phyloP scores from a whole-genome alignment of 2,329 filamentous ascomycete genomes.

The Claviceps africana region DNA sequence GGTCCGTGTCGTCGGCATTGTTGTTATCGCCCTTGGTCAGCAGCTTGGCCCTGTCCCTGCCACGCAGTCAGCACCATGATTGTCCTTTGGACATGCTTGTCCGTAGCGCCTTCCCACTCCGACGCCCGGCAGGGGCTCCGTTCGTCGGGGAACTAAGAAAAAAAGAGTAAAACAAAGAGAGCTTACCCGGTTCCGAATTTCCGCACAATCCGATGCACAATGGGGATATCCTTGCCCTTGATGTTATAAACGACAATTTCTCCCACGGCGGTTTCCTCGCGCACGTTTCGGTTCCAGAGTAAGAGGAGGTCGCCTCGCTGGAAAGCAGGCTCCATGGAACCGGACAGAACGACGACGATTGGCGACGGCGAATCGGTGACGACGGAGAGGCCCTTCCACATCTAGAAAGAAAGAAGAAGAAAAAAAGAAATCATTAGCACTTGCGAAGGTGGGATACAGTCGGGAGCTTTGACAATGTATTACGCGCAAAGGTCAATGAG shows the following conservation, averaged over 20 bases:
- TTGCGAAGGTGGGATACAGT: neutral
- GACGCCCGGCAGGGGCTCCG: too few species aligned
- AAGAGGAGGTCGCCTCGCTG: constrained; percentile 64
- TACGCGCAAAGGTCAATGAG: neutral
- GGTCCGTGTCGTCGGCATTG: constrained; percentile 75
- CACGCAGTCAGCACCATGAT: constrained; percentile 4
- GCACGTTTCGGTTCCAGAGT: constrained; percentile 57
- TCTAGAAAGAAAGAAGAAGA: constrained; percentile 22
- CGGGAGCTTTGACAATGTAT: neutral
- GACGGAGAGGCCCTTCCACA: constrained; percentile 82
- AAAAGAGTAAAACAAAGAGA: too few species aligned
- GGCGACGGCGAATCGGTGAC: constrained; percentile 60
- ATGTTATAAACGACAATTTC: constrained; percentile 62
- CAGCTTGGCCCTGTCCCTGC: constrained; percentile 48
- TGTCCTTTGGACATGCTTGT: too few species aligned
- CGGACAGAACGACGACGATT: constrained; percentile 72
- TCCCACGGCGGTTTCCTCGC: constrained; percentile 40
- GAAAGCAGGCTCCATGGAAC: constrained; percentile 75
- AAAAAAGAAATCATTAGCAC: neutral
- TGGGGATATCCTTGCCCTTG: constrained; percentile 87
- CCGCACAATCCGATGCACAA: constrained; percentile 84
- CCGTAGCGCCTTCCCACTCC: too few species aligned
- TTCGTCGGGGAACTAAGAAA: too few species aligned
- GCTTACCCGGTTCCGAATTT: constrained; percentile 47
- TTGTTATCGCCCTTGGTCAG: constrained; percentile 99